Conservation (phyloP, 2,329 filamentous ascomycete genomes). For the Cladosporium sp. region DNA sequence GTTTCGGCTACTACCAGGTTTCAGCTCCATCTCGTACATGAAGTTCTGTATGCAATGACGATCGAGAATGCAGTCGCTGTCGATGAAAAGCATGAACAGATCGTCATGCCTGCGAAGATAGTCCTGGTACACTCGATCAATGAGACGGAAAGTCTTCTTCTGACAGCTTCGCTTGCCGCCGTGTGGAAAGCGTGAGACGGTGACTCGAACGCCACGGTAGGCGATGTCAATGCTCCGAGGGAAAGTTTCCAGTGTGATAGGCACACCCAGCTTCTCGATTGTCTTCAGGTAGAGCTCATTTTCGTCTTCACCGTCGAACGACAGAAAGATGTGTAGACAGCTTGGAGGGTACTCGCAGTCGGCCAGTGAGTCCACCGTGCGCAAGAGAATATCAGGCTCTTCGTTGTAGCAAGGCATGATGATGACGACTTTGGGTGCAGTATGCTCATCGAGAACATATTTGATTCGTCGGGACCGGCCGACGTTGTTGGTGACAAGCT, state of each 20-base stretch:
- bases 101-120: slow-evolving; percentile 87
- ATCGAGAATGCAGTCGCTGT: slow-evolving; percentile 94
- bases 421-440: slow-evolving; percentile 88
- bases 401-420: slow-evolving; percentile 98
- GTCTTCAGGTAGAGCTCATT: slow-evolving; percentile 87
- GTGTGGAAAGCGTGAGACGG: slow-evolving; percentile 86
- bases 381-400: slow-evolving; percentile 74
- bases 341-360: slow-evolving; percentile 89
- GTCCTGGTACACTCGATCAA: slow-evolving; percentile 84
- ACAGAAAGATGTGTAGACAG: slow-evolving; percentile 91
- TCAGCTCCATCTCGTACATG: slow-evolving; percentile 97
- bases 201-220: slow-evolving; percentile 78
- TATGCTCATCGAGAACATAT: slow-evolving; percentile 74
- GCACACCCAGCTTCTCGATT: slow-evolving; percentile 77
- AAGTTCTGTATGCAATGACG: slow-evolving; percentile 92
- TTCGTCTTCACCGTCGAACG: slow-evolving; percentile 86
- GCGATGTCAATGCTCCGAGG: slow-evolving; percentile 86
- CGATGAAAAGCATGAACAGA: slow-evolving; percentile 92
- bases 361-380: slow-evolving; percentile 85
- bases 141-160: slow-evolving; percentile 86
- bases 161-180: slow-evolving; percentile 93
- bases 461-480: slow-evolving; percentile 80
- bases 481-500: slow-evolving; percentile 80
- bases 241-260: slow-evolving; percentile 69
- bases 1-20: slow-evolving; percentile 82